Percentiles rank a stretch among this genome's conserved stretches.
Conservation (phyloP, 129 eudicot species). For the Pittosporum tobira region DNA sequence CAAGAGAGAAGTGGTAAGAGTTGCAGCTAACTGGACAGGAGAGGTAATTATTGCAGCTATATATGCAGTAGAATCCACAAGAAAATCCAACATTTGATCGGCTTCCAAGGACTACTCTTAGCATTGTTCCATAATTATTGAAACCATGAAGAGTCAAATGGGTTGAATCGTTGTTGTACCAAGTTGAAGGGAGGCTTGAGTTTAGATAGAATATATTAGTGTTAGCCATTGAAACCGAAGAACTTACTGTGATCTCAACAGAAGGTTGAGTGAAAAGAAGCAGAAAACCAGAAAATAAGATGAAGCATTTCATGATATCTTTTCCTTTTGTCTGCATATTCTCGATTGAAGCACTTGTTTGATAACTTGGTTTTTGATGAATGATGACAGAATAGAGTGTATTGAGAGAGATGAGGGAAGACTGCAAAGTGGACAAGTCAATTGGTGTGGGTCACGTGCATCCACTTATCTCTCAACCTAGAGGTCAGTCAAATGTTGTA, state of each 20-base stretch:
- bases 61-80: conserved; percentile 25
- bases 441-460: too few species aligned
- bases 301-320: neutral
- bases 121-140: neutral
- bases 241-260: neutral
- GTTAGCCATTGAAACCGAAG: neutral
- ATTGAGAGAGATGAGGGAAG: too few species aligned
- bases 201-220: neutral
- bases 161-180: conserved; percentile 4
- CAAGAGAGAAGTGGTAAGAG: conserved; percentile 13
- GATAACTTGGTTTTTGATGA: too few species aligned
- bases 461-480: too few species aligned
- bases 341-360: too few species aligned
- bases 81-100: neutral
- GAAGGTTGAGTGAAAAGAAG: neutral
- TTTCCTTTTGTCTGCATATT: too few species aligned
- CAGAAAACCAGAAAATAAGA: neutral
- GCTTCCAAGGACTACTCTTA: conserved; percentile 13
- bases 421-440: too few species aligned
- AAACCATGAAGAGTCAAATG: conserved; percentile 1
- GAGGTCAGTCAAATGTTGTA: too few species aligned
- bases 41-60: conserved; percentile 6
- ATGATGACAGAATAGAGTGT: too few species aligned
- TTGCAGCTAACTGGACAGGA: conserved; percentile 4
- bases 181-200: neutral